Percentiles rank a stretch among this genome's conserved stretches.
phyloP scores from a whole-genome alignment of 345 rosid genomes.

The Ceriops zippeliana region DNA sequence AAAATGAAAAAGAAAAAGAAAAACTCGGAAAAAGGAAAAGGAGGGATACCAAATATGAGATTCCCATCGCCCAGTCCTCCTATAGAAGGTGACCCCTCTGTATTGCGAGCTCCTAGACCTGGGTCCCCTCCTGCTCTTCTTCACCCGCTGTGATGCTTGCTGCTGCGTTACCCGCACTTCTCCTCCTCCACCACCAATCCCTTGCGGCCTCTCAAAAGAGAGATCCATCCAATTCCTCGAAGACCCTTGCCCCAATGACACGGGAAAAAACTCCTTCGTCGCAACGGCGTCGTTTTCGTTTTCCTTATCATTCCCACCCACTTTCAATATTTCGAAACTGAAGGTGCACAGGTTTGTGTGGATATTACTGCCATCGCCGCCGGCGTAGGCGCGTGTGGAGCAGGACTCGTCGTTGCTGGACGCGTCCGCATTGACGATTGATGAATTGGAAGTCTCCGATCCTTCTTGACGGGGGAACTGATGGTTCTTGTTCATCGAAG shows the following conservation, averaged over 20 bases:
- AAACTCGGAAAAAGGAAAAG: neutral
- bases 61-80: conserved; percentile 98
- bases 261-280: conserved; percentile 68
- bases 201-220: conserved; percentile 28
- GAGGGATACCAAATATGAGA: conserved; percentile 79
- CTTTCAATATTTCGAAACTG: conserved; percentile 70
- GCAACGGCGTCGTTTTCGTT: conserved; percentile 23
- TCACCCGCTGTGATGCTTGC: conserved; percentile 46
- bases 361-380: conserved; percentile 13
- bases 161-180: conserved; percentile 42
- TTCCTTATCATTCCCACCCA: conserved; percentile 24
- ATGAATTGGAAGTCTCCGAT: conserved; percentile 75
- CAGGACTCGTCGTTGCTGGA: conserved; percentile 62
- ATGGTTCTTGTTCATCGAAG: conserved; percentile 16
- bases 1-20: too few relatives aligned
- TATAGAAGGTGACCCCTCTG: conserved; percentile 89
- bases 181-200: conserved; percentile 1
- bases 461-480: conserved; percentile 12
- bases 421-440: conserved; percentile 71
- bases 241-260: conserved; percentile 14
- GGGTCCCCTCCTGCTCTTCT: conserved; percentile 92
- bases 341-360: conserved; percentile 28
- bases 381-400: conserved; percentile 47
- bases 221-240: conserved; percentile 58
- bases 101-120: conserved; percentile 97